Evolutionary conservation across 768 basidiomycete genomes (phyloP).

Genomic region (Mycena pura): DNA sequence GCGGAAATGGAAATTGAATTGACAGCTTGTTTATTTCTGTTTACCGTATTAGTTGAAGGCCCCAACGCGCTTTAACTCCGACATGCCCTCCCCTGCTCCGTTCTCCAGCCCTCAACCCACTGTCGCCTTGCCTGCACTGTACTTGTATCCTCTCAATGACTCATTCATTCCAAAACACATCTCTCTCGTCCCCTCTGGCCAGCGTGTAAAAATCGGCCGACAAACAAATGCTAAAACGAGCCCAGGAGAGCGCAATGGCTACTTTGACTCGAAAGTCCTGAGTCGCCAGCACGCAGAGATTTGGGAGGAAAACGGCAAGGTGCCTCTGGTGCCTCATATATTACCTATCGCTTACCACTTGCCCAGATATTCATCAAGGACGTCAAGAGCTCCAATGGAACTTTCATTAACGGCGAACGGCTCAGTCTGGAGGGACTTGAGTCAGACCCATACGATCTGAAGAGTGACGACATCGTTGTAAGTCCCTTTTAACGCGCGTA

Average conservation of each 20-base stretch:
- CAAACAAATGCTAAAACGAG: slow-evolving; percentile 97
- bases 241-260: slow-evolving; percentile 92
- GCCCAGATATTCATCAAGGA: slow-evolving; percentile 95
- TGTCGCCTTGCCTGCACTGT: slow-evolving; percentile 47
- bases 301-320: slow-evolving; percentile 94
- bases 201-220: slow-evolving; percentile 89
- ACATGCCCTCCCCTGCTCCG: slow-evolving; percentile 22
- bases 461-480: slow-evolving; percentile 95
- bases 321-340: slow-evolving; percentile 37
- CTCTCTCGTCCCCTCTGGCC: slow-evolving; percentile 61
- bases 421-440: slow-evolving; percentile 89
- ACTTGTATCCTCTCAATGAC: slow-evolving; percentile 92
- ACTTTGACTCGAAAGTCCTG: slow-evolving; percentile 94
- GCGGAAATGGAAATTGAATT: not conserved
- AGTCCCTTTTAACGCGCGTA: slow-evolving; percentile 34
- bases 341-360: slow-evolving; percentile 22
- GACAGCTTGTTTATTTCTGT: not conserved
- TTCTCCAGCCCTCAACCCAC: slow-evolving; percentile 20
- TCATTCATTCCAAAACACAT: slow-evolving; percentile 96
- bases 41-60: slow-evolving; percentile 2
- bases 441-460: slow-evolving; percentile 91
- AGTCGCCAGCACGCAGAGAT: slow-evolving; percentile 96
- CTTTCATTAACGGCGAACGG: slow-evolving; percentile 96
- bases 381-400: slow-evolving; percentile 97
- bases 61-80: slow-evolving; percentile 14